Evolutionary conservation across 306 rosid genomes (phyloP), one percentile per base, ranked within the genome.

Genomic region (Benincasa hispida): DNA sequence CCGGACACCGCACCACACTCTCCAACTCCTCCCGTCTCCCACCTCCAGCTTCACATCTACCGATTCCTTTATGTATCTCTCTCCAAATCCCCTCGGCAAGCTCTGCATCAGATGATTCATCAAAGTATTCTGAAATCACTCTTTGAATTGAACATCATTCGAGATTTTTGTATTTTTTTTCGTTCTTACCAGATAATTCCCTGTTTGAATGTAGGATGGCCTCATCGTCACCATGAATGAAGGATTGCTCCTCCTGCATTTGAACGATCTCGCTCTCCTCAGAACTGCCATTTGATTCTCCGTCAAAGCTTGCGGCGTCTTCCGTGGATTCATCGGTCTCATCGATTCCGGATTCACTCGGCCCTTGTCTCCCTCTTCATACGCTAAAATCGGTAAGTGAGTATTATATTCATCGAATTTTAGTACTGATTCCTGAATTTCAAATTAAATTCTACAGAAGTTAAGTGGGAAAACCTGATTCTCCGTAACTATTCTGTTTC

Each of bases 141-240:
- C 51, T 45, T 45, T 48, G n/a, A 48, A 57, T 27, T 6, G 1
- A 45, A 0, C 35, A 2, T 32, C 7, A 56, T 10, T 39, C 45
- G n/a, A n/a, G 1, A 39, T 39, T 39, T 42, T 6, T 6, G 6
- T 18, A 13, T 62, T 42, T 45, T 45, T 45, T 45, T n/a, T n/a
- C n/a, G 51, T 45, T 45, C 51, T 65, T 65, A 65, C 72, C 72
- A 65, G 17, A 11, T 65, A 65, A 10, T 65, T 37, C n/a, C 72
- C 72, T 65, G 72, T 34, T 34, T 65, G 72, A 17, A 65, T 65
- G 28, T 65, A 65, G 8, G 72, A 65, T 3, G 72, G 72, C 27
- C 72, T 65, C 72, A 65, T 65, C 15, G 72, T 65, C 48, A 65
- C 72, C 72, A 35, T 65, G 48, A 65, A 65, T 10, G 72, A 65